A percentile compares a stretch with the other conserved stretches of the same genome.
These are phyloP conservation scores for Trichoderma sp. DNA, from an alignment of 2,329 filamentous ascomycete genomes.

Conservation along the genomic window DNA sequence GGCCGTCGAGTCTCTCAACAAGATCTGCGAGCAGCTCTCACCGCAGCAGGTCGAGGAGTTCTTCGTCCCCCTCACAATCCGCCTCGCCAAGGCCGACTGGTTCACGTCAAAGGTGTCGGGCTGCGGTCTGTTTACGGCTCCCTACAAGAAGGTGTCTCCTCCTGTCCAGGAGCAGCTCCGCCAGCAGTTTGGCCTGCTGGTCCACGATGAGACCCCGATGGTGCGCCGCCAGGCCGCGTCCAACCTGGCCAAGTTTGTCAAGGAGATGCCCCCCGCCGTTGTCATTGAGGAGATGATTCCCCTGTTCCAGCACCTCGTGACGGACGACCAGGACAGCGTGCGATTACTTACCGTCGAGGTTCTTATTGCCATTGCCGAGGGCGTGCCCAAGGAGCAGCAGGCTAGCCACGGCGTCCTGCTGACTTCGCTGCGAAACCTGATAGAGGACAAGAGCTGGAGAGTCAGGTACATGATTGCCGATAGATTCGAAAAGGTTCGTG, in stretches of 20 bases:
- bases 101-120: conserved; percentile 99
- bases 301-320: conserved; percentile 93
- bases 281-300: conserved; percentile 99
- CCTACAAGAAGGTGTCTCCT: conserved; percentile 87
- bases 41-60: conserved; percentile 93
- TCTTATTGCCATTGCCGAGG: conserved; percentile 93
- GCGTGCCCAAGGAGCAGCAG: conserved; percentile 97
- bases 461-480: conserved; percentile 99
- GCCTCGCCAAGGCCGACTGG: conserved; percentile 99
- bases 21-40: conserved; percentile 93
- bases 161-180: conserved; percentile 88
- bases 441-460: conserved; percentile 99
- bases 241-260: conserved; percentile 95
- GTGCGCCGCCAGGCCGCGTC: conserved; percentile 95
- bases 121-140: conserved; percentile 89
- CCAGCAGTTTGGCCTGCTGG: conserved; percentile 87
- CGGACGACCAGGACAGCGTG: conserved; percentile 97
- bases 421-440: conserved; percentile 85
- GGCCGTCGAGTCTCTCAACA: conserved; percentile 99
- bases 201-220: conserved; percentile 99
- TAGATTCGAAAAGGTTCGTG: conserved; percentile 85
- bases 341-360: conserved; percentile 94
- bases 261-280: conserved; percentile 88
- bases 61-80: conserved; percentile 93
- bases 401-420: conserved; percentile 92